phyloP scores from a whole-genome alignment of 1,139 yeast species.

The Arxiozyma heterogenica region DNA sequence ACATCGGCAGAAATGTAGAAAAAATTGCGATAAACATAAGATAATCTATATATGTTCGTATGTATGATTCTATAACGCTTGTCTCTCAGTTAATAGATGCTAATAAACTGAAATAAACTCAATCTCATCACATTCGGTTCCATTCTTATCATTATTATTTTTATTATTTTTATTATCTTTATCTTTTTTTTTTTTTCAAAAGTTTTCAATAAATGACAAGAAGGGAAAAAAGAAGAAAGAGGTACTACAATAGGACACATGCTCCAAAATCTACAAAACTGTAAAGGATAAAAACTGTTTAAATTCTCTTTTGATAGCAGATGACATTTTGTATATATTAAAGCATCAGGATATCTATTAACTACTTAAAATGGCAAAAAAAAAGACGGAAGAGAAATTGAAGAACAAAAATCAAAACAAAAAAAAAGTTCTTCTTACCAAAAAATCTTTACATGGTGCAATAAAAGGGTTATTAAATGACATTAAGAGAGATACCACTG shows the following conservation, averaged over 20 bases:
- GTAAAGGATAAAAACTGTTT: neutral
- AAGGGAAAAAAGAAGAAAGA: neutral
- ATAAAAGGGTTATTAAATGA: constrained; percentile 15
- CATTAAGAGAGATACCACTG: neutral
- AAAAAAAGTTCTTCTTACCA: neutral
- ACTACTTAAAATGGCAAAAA: neutral
- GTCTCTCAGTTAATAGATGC: too few relatives aligned
- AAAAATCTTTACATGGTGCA: constrained; percentile 18
- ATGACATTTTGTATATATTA: too few relatives aligned
- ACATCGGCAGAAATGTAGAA: too few relatives aligned
- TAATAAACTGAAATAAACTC: too few relatives aligned
- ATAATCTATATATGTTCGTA: neutral
- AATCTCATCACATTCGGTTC: too few relatives aligned
- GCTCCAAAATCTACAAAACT: neutral
- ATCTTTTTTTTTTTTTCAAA: too few relatives aligned
- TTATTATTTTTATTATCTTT: too few relatives aligned
- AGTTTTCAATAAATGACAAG: too few relatives aligned
- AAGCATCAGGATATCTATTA: too few relatives aligned
- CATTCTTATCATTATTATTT: too few relatives aligned
- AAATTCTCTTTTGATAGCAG: neutral
- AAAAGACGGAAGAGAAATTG: neutral
- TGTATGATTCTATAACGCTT: too few relatives aligned
- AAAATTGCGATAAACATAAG: too few relatives aligned
- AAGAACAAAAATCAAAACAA: neutral
- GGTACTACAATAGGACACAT: neutral